Percentiles rank a stretch among this genome's conserved stretches.
phyloP scores from a whole-genome alignment of 75 land plant species.

The Ceratopteris richardii region DNA sequence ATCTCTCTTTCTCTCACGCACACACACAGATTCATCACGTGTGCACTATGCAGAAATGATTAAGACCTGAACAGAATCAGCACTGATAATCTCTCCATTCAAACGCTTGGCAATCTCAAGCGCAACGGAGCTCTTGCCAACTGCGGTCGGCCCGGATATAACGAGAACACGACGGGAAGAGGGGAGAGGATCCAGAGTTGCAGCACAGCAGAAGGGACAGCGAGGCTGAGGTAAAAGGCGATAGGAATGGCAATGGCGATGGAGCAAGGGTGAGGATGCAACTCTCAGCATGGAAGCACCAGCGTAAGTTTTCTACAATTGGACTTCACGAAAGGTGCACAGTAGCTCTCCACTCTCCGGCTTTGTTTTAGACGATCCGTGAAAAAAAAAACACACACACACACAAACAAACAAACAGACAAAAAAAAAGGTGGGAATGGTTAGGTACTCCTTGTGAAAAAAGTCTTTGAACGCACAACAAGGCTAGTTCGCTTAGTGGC shows the following conservation, averaged over 20 bases:
- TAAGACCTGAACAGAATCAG: conserved; percentile 92
- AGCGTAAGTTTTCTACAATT: no score
- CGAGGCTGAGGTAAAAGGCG: not conserved
- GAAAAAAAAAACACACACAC: no score
- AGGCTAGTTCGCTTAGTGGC: no score
- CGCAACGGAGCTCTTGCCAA: conserved; percentile 79
- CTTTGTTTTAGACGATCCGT: no score
- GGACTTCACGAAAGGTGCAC: no score
- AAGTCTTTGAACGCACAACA: no score
- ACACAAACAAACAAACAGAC: no score
- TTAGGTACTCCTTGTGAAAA: no score
- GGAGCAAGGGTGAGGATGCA: not conserved
- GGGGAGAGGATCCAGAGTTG: not conserved
- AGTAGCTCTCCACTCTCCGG: no score
- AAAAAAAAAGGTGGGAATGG: no score
- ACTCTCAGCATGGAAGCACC: no score
- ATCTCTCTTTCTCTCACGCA: not conserved
- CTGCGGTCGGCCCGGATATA: conserved; percentile 87
- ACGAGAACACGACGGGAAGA: conserved; percentile 47
- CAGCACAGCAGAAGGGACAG: not conserved
- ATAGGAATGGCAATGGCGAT: not conserved
- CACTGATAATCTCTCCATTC: conserved; percentile 90
- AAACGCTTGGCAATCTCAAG: conserved; percentile 75
- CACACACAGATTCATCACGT: not conserved
- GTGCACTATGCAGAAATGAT: not conserved